These are phyloP conservation scores for Paramecium primaurelia DNA, from an alignment of 73 alveolate species.

Conservation along the genomic window DNA sequence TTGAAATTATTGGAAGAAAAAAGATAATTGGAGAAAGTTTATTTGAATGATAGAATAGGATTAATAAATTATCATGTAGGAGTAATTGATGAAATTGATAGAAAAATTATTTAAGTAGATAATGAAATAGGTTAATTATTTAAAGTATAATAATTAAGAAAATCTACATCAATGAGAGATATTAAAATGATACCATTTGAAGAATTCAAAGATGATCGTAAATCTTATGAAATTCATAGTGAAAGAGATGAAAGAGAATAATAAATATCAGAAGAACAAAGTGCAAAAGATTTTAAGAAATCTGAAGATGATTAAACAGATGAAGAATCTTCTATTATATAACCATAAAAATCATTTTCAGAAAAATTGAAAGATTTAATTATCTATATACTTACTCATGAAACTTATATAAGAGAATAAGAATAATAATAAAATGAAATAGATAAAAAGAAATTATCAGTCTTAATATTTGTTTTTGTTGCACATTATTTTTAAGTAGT, in stretches of 20 bases:
- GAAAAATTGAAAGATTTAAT: not conserved
- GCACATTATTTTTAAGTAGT: constrained; percentile 15
- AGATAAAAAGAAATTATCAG: constrained; percentile 12
- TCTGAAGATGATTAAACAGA: not conserved
- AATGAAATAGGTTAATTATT: not conserved
- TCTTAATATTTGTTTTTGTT: constrained; percentile 42
- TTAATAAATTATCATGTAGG: not conserved
- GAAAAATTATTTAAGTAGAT: not conserved
- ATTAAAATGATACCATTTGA: not conserved
- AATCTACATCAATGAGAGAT: not conserved
- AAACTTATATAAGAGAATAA: constrained; percentile 20
- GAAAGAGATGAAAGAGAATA: not conserved
- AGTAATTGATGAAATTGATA: not conserved
- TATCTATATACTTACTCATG: constrained; percentile 11
- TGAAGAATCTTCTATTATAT: not conserved
- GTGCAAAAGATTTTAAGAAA: not conserved
- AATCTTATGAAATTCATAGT: not conserved
- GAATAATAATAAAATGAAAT: not conserved
- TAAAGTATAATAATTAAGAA: not conserved
- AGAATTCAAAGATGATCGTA: not conserved
- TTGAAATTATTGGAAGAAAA: not conserved
- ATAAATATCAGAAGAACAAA: not conserved
- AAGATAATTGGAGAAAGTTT: not conserved
- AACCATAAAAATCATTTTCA: not conserved
- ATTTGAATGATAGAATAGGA: constrained; percentile 12